Conservation (phyloP, 2,329 filamentous ascomycete species). For the Cladophialophora bantiana region DNA sequence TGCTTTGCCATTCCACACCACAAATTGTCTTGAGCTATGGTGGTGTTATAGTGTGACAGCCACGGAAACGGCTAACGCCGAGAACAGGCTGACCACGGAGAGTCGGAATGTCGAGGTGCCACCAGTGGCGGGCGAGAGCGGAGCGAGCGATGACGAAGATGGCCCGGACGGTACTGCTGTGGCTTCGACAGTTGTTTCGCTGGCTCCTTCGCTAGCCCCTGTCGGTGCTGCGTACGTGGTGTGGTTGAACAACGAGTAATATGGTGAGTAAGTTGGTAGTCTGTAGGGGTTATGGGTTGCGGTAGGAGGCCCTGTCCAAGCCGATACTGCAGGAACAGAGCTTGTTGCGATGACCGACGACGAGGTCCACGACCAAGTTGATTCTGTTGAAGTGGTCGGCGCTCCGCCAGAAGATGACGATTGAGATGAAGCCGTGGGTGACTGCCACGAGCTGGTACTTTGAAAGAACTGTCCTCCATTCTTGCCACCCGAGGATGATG, state of each 20-base stretch:
- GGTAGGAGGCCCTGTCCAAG: constrained; percentile 10
- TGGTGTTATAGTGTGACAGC: constrained; percentile 20
- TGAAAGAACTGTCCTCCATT: constrained; percentile 30
- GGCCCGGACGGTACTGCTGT: constrained; percentile 27
- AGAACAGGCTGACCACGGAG: constrained; percentile 21
- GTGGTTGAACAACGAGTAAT: constrained; percentile 33
- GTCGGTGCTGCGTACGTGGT: constrained; percentile 16
- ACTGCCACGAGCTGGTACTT: constrained; percentile 23
- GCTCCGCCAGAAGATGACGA: constrained; percentile 40
- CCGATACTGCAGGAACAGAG: constrained; percentile 15
- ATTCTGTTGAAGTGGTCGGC: constrained; percentile 38
- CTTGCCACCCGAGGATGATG: background rate
- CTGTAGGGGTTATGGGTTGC: constrained; percentile 9
- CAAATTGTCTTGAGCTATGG: background rate
- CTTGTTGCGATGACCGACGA: constrained; percentile 33
- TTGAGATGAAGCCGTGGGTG: constrained; percentile 39
- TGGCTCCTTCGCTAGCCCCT: constrained; percentile 1
- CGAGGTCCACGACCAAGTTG: constrained; percentile 25
- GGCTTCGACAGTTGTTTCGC: constrained; percentile 15
- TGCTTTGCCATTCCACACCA: constrained; percentile 3
- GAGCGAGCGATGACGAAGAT: constrained; percentile 22
- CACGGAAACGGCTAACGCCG: constrained; percentile 22
- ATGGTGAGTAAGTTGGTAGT: constrained; percentile 25
- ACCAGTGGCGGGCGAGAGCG: constrained; percentile 25
- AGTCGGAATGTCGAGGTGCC: constrained; percentile 15